Evolutionary conservation across 1,284 basidiomycete genomes (phyloP).

Genomic region (Trichosporon sp.): DNA sequence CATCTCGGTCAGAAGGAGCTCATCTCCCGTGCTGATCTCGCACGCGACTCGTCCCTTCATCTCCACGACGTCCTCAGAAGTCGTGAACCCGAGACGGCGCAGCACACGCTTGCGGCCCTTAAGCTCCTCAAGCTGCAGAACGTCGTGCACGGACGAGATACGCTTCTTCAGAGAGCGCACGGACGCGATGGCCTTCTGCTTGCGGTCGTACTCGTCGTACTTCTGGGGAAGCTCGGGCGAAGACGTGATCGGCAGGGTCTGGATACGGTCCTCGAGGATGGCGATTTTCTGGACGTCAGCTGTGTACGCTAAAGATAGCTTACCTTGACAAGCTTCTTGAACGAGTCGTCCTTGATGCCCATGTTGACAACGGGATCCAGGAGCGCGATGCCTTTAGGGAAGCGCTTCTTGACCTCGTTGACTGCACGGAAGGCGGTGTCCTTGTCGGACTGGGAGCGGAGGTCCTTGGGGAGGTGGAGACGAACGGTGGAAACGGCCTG

Average conservation of each 20-base stretch:
- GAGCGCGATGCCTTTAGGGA: slow-evolving; percentile 78
- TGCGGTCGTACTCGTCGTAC: slow-evolving; percentile 74
- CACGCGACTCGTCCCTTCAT: slow-evolving; percentile 98
- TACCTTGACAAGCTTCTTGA: slow-evolving; percentile 70
- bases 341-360: slow-evolving; percentile 92
- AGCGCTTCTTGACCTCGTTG: slow-evolving; percentile 80
- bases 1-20: slow-evolving; percentile 91
- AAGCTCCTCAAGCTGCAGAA: slow-evolving; percentile 94
- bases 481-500: slow-evolving; percentile 83
- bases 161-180: slow-evolving; percentile 75
- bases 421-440: slow-evolving; percentile 86
- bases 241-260: slow-evolving; percentile 66
- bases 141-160: slow-evolving; percentile 83
- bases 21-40: slow-evolving; percentile 96
- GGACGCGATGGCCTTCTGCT: slow-evolving; percentile 65
- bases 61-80: slow-evolving; percentile 84
- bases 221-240: slow-evolving; percentile 70
- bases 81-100: slow-evolving; percentile 85
- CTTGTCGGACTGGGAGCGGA: slow-evolving; percentile 69
- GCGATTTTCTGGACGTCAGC: slow-evolving; percentile 64
- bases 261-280: slow-evolving; percentile 75
- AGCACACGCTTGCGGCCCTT: slow-evolving; percentile 93
- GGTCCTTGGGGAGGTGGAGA: slow-evolving; percentile 82
- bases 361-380: slow-evolving; percentile 93
- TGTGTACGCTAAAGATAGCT: slow-evolving; percentile 8